phyloP scores from a whole-genome alignment of 1,284 basidiomycete genomes.

The Apiotrichum porosum region DNA sequence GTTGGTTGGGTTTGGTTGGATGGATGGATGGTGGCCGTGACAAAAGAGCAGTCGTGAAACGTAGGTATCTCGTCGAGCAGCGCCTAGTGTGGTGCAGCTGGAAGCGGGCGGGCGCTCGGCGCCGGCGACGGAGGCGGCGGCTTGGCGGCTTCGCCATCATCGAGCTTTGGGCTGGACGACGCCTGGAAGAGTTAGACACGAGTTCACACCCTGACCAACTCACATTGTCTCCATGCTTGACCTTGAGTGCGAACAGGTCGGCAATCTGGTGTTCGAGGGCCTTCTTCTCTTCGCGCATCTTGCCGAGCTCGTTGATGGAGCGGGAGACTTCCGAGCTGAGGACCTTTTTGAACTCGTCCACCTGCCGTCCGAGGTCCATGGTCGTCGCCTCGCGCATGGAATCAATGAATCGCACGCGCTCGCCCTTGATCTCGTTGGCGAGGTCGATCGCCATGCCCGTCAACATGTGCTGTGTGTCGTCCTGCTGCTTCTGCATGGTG shows the following conservation, averaged over 20 bases:
- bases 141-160: too few relatives aligned
- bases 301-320: slow-evolving; percentile 67
- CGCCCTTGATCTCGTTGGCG: slow-evolving; percentile 72
- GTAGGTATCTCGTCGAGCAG: too few relatives aligned
- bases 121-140: neutral
- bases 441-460: slow-evolving; percentile 66
- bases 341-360: slow-evolving; percentile 57
- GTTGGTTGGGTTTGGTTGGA: too few relatives aligned
- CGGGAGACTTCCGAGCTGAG: slow-evolving; percentile 51
- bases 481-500: slow-evolving; percentile 59
- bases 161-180: too few relatives aligned
- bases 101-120: neutral
- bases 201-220: neutral
- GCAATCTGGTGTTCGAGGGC: slow-evolving; percentile 58
- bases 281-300: slow-evolving; percentile 66
- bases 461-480: slow-evolving; percentile 65
- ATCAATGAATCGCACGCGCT: slow-evolving; percentile 76
- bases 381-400: slow-evolving; percentile 84
- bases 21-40: too few relatives aligned
- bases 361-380: slow-evolving; percentile 76
- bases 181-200: too few relatives aligned
- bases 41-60: too few relatives aligned
- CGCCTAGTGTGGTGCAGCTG: neutral
- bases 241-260: slow-evolving; percentile 46
- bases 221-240: slow-evolving; percentile 23